phyloP scores from a whole-genome alignment of 352 stramenopile species.

The Pythium brachiatum region DNA sequence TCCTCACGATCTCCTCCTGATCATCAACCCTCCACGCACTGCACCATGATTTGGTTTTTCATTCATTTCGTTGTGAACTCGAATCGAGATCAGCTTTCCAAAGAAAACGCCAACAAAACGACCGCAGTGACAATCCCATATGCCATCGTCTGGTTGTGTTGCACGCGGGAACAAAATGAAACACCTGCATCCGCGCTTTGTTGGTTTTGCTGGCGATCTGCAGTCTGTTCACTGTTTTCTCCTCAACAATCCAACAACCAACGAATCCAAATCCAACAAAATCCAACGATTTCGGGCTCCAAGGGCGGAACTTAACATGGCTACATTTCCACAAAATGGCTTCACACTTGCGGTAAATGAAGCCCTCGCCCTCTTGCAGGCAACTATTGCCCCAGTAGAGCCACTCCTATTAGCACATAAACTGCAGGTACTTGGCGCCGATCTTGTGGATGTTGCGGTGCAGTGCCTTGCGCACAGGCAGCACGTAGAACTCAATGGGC shows the following conservation, averaged over 20 bases:
- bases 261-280: background rate
- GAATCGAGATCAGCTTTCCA: too few relatives aligned
- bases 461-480: constrained; percentile 70
- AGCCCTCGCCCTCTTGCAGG: too few relatives aligned
- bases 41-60: background rate
- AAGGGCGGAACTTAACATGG: background rate
- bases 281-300: too few relatives aligned
- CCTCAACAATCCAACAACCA: background rate
- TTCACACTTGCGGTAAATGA: background rate
- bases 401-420: constrained; percentile 78
- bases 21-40: too few relatives aligned
- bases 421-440: constrained; percentile 67
- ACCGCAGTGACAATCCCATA: background rate
- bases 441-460: constrained; percentile 76
- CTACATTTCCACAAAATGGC: constrained; percentile 7
- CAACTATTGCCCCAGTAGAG: too few relatives aligned
- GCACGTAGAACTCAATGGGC: constrained; percentile 74
- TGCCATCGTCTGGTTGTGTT: background rate
- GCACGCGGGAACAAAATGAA: background rate
- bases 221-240: background rate
- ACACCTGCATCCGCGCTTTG: background rate
- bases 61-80: too few relatives aligned
- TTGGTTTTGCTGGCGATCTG: background rate
- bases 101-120: background rate
- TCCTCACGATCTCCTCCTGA: too few relatives aligned